phyloP scores from a whole-genome alignment of 768 basidiomycete genomes.

The Atractiella rhizophila region DNA sequence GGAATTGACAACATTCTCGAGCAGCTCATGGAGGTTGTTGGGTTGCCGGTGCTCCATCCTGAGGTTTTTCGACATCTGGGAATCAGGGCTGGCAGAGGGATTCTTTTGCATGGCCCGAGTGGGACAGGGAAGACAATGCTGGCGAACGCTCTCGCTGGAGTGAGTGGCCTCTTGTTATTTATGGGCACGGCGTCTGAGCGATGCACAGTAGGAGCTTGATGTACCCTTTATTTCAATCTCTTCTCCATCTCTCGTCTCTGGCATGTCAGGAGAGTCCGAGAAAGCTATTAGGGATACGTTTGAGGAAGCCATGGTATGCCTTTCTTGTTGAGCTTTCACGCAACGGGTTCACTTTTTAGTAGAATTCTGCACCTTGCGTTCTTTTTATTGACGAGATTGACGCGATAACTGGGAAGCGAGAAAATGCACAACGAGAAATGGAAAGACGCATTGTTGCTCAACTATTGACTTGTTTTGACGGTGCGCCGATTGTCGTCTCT shows the following conservation, averaged over 20 bases:
- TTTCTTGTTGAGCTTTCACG: background rate
- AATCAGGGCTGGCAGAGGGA: slow-evolving; percentile 71
- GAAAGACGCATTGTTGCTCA: slow-evolving; percentile 92
- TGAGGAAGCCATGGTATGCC: slow-evolving; percentile 68
- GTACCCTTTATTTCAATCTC: slow-evolving; percentile 84
- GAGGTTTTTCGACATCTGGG: slow-evolving; percentile 87
- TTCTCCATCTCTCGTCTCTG: slow-evolving; percentile 82
- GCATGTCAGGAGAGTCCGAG: slow-evolving; percentile 96
- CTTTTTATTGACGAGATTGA: slow-evolving; percentile 96
- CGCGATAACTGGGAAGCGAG: slow-evolving; percentile 87
- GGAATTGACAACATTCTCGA: too few species aligned
- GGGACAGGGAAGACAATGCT: slow-evolving; percentile 91
- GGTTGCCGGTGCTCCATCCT: slow-evolving; percentile 79
- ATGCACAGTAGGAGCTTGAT: slow-evolving; percentile 43
- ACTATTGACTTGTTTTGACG: slow-evolving; percentile 95
- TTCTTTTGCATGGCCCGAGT: slow-evolving; percentile 78
- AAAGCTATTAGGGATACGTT: slow-evolving; percentile 89
- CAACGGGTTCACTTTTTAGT: background rate
- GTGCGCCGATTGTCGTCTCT: slow-evolving; percentile 30
- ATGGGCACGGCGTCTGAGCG: background rate
- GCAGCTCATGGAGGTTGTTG: slow-evolving; percentile 85
- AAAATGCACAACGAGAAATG: slow-evolving; percentile 96
- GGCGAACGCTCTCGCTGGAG: slow-evolving; percentile 85
- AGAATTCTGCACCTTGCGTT: slow-evolving; percentile 75
- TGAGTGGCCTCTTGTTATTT: slow-evolving; percentile 23